These are phyloP conservation scores for Voacanga thouarsii DNA, from an alignment of 257 asterid species.

Conservation along the genomic window DNA sequence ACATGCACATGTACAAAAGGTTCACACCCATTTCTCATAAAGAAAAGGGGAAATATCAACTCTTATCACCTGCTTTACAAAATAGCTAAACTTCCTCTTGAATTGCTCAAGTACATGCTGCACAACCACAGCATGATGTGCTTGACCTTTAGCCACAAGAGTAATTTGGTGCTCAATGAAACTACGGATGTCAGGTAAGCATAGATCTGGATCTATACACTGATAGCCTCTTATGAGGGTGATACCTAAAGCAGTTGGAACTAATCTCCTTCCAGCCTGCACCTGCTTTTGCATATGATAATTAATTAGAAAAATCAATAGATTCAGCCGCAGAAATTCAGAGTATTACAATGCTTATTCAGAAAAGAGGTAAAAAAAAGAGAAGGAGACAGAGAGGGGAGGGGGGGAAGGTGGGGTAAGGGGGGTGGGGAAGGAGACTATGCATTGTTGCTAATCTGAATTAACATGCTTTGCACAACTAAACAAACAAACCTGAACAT, in stretches of 20 bases:
- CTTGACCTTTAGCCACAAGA: constrained; percentile 95
- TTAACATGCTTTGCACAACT: constrained; percentile 9
- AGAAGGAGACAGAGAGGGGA: too few relatives aligned
- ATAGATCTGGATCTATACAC: constrained; percentile 83
- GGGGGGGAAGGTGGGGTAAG: neutral
- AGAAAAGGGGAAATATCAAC: neutral
- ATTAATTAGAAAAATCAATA: neutral
- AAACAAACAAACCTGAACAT: constrained; percentile 69
- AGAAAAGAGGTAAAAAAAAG: too few relatives aligned
- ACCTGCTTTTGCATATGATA: constrained; percentile 47
- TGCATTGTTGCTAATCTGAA: neutral
- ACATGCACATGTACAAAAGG: neutral
- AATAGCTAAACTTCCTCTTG: constrained; percentile 73
- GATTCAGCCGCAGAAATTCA: neutral
- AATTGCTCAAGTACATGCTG: constrained; percentile 82
- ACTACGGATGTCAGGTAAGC: constrained; percentile 89
- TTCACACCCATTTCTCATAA: neutral
- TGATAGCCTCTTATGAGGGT: constrained; percentile 93
- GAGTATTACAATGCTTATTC: neutral
- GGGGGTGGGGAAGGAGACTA: neutral
- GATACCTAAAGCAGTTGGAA: constrained; percentile 86
- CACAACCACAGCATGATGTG: constrained; percentile 73
- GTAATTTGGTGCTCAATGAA: constrained; percentile 88
- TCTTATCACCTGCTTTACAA: constrained; percentile 69
- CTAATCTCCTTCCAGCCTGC: constrained; percentile 79